Conservation (phyloP, 2,329 filamentous ascomycete species). For the Clarireedia monteithiana region DNA sequence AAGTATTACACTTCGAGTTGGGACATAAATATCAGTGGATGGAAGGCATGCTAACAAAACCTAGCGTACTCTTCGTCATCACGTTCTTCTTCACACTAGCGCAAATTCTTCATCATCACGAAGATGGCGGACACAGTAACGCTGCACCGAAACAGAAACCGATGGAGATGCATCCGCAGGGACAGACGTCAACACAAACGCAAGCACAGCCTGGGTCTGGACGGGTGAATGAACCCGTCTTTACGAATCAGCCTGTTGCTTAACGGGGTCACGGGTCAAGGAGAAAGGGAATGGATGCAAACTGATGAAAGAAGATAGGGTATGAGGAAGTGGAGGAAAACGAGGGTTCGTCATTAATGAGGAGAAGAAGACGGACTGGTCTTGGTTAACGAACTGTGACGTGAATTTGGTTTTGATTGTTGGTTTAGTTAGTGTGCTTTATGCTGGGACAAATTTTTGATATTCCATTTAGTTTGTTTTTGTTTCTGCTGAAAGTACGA, state of each 20-base stretch:
- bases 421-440: too few relatives aligned
- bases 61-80: background rate
- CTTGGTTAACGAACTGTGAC: too few relatives aligned
- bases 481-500: too few relatives aligned
- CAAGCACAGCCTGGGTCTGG: background rate
- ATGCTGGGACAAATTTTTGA: too few relatives aligned
- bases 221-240: background rate
- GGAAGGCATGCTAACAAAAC: background rate
- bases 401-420: too few relatives aligned
- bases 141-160: background rate
- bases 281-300: too few relatives aligned
- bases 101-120: background rate
- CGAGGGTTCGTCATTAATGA: background rate
- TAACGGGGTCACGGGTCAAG: too few relatives aligned
- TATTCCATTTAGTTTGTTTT: too few relatives aligned
- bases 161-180: conserved; percentile 3
- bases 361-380: background rate
- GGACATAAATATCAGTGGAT: too few relatives aligned
- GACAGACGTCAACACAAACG: background rate
- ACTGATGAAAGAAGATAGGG: background rate
- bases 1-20: background rate
- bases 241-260: background rate
- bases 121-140: background rate
- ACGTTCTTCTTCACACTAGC: background rate
- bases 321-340: background rate